Percentiles rank a stretch among this genome's conserved stretches.
These are phyloP conservation scores for Ceraceosorus guamensis DNA, from an alignment of 1,284 basidiomycete genomes.

Conservation along the genomic window DNA sequence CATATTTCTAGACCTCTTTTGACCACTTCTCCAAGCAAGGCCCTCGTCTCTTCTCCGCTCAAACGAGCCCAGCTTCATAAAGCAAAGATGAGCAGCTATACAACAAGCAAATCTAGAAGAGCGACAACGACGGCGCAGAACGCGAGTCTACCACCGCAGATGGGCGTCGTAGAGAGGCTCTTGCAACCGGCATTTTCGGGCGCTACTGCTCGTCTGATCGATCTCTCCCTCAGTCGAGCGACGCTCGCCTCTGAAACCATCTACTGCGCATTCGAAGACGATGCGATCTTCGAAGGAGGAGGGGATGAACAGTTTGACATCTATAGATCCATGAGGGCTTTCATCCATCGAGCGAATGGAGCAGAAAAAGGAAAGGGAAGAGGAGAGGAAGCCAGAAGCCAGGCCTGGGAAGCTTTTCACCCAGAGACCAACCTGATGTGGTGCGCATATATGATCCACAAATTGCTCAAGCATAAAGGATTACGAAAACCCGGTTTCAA, in stretches of 20 bases:
- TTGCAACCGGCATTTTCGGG: too few relatives aligned
- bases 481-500: neutral
- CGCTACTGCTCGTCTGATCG: conserved; percentile 41
- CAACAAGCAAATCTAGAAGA: too few relatives aligned
- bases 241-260: conserved; percentile 16
- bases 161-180: too few relatives aligned
- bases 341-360: conserved; percentile 48
- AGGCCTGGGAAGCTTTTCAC: conserved; percentile 63
- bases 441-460: neutral
- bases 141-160: too few relatives aligned
- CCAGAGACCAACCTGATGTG: conserved; percentile 75
- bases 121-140: too few relatives aligned
- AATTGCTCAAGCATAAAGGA: neutral
- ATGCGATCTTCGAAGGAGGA: conserved; percentile 60
- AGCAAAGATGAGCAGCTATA: too few relatives aligned
- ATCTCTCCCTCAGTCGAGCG: conserved; percentile 76
- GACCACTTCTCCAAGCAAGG: too few relatives aligned
- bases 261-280: conserved; percentile 45
- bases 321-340: conserved; percentile 74
- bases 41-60: too few relatives aligned
- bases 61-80: too few relatives aligned
- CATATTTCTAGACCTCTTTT: too few relatives aligned
- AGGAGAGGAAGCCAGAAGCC: conserved; percentile 41
- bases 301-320: conserved; percentile 92
- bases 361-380: neutral